phyloP scores from a whole-genome alignment of 1,139 yeast species.

The Hemisphaericaspora xylofermentans region DNA sequence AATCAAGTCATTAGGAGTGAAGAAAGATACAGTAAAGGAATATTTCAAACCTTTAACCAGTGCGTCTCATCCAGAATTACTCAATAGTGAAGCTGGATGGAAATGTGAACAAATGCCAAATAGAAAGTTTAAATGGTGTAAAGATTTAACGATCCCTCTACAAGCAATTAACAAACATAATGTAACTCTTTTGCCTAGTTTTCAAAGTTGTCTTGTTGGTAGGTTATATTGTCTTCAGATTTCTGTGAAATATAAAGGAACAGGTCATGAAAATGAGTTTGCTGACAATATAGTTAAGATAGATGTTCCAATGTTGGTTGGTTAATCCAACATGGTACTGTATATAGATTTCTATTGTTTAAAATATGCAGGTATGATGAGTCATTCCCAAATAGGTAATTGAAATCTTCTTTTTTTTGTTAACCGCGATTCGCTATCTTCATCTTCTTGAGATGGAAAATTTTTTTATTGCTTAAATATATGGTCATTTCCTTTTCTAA shows the following conservation, averaged over 20 bases:
- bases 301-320: constrained; percentile 45
- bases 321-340: constrained; percentile 18
- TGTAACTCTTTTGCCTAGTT: constrained; percentile 41
- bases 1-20: constrained; percentile 38
- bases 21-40: constrained; percentile 42
- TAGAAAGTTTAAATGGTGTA: constrained; percentile 28
- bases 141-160: constrained; percentile 32
- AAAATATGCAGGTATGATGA: constrained; percentile 13
- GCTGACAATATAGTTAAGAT: constrained; percentile 35
- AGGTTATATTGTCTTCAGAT: constrained; percentile 44
- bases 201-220: constrained; percentile 47
- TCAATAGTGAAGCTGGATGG: constrained; percentile 31
- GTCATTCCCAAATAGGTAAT: constrained; percentile 35
- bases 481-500: not conserved
- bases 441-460: constrained; percentile 2
- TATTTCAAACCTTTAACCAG: constrained; percentile 31
- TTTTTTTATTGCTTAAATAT: constrained; percentile 4
- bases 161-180: constrained; percentile 36
- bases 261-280: constrained; percentile 35
- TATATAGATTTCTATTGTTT: not conserved
- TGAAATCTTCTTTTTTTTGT: constrained; percentile 19
- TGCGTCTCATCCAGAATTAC: constrained; percentile 21
- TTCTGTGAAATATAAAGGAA: constrained; percentile 39
- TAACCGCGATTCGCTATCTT: constrained; percentile 44
- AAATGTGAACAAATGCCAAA: constrained; percentile 20